Evolutionary conservation across 2,329 filamentous ascomycete species (phyloP), one percentile per base, ranked within the genome.

Genomic region (Diaporthe sp.): DNA sequence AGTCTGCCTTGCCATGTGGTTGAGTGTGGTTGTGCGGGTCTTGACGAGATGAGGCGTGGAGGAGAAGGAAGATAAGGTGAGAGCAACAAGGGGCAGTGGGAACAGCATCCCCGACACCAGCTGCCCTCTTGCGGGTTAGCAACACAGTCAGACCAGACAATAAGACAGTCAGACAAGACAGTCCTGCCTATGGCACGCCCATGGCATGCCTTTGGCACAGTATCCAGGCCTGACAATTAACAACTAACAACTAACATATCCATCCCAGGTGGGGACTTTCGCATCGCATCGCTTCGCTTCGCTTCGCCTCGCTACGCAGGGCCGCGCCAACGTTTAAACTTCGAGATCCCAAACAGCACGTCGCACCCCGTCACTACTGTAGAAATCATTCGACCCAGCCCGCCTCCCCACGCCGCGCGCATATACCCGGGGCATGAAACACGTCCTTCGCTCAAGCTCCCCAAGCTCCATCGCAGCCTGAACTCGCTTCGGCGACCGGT

Each of bases 1-100:
- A 53, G 65, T 49, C 8, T 63, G 71, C 55, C 57, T 61, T n/a
- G 58, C 58, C 58, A 55, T 71, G 71, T 65, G 71, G 25, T 72
- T 72, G 10, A 13, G 34, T 20, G 44, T 22, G 47, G 63, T 20
- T 25, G 25, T 42, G 55, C 42, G 55, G 71, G 47, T 58, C 39
- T n/a, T 42, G 44, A 37, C 61, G 71, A 73, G 71, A 73, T 73
- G 71, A 73, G 71, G 58, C 71, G 71, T 65, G 58, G 71, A 47
- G 49, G 71, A 34, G 58, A 55, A 73, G 71, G 47, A 73, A 73
- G 71, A 73, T 73, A 65, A 65, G 71, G 71, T 73, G 22, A 37
- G 63, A 42, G 71, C 55, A 63, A 3, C 47, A 47, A 51, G 58
- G 71, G 71, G 42, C 49, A 34, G 53, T 53, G 31, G 42, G 58